Percentiles rank a stretch among this genome's conserved stretches.
These are phyloP conservation scores for Saccharomyces uvarum DNA, from an alignment of 1,139 yeast genomes.

Conservation along the genomic window DNA sequence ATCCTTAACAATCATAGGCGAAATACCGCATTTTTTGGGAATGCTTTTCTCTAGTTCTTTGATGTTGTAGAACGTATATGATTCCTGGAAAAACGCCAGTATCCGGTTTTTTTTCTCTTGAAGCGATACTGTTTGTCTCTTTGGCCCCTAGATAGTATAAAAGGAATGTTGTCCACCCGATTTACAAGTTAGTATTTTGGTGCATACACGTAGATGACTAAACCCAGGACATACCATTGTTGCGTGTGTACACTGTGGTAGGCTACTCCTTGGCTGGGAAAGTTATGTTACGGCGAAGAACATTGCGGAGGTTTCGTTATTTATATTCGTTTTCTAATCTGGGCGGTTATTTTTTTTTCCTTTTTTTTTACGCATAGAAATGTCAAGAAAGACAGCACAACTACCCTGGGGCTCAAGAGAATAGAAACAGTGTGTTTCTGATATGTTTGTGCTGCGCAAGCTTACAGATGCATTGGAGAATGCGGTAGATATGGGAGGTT, in stretches of 20 bases:
- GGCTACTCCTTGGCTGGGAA: too few relatives aligned
- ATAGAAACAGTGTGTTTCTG: too few relatives aligned
- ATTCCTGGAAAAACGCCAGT: constrained; percentile 37
- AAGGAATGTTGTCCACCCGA: neutral
- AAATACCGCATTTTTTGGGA: constrained; percentile 38
- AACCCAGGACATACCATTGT: neutral
- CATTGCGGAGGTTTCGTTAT: neutral
- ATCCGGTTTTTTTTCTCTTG: constrained; percentile 39
- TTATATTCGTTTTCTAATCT: neutral
- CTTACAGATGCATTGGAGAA: too few relatives aligned
- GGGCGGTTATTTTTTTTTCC: neutral
- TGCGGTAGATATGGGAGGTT: too few relatives aligned
- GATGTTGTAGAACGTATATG: constrained; percentile 39
- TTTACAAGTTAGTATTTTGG: neutral
- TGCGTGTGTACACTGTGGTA: neutral
- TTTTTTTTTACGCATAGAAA: neutral
- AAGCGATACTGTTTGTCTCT: constrained; percentile 20
- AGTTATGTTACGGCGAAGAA: neutral
- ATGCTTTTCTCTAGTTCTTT: constrained; percentile 46
- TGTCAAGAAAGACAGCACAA: neutral
- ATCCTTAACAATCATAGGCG: constrained; percentile 46
- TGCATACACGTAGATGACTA: neutral
- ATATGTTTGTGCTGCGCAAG: too few relatives aligned
- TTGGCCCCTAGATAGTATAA: constrained; percentile 18
- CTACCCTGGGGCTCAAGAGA: neutral